phyloP scores from a whole-genome alignment of 1,139 yeast species.

The Taphrina deformans region DNA sequence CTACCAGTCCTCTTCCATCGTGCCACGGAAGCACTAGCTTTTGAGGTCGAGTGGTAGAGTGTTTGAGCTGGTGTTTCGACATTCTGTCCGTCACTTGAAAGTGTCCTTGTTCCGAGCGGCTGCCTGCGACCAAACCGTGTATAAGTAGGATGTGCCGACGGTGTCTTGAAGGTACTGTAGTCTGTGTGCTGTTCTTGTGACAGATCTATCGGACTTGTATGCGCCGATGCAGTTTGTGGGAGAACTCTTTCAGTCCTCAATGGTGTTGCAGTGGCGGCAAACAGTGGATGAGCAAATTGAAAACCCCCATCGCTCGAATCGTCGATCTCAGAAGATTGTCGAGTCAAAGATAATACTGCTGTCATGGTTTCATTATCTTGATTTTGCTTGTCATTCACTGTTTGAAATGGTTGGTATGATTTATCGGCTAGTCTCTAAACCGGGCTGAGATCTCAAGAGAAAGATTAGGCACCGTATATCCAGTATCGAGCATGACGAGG shows the following conservation, averaged over 20 bases:
- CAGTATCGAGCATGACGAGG: no score
- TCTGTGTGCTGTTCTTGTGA: not conserved
- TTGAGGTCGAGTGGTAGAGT: not conserved
- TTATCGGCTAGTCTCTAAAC: no score
- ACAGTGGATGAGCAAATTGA: slow-evolving; percentile 29
- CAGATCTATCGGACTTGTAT: not conserved
- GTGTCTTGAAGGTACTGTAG: not conserved
- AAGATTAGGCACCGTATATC: no score
- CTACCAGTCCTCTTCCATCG: slow-evolving; percentile 35
- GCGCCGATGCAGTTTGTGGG: not conserved
- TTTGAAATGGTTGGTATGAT: no score
- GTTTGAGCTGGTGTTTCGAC: slow-evolving; percentile 9
- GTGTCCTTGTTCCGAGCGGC: not conserved
- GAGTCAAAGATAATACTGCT: not conserved
- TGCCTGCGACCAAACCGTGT: slow-evolving; percentile 7
- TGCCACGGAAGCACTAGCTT: slow-evolving; percentile 18
- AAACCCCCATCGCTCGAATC: slow-evolving; percentile 30
- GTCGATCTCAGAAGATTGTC: slow-evolving; percentile 18
- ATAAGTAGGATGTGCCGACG: slow-evolving; percentile 15
- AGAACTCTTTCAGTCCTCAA: not conserved
- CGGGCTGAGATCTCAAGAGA: no score
- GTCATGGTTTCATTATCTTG: not conserved
- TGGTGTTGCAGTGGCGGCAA: slow-evolving; percentile 10
- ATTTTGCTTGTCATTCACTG: no score
- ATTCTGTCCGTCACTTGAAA: not conserved